phyloP scores from a whole-genome alignment of 352 stramenopile species.

The Phytophthora boehmeriae region DNA sequence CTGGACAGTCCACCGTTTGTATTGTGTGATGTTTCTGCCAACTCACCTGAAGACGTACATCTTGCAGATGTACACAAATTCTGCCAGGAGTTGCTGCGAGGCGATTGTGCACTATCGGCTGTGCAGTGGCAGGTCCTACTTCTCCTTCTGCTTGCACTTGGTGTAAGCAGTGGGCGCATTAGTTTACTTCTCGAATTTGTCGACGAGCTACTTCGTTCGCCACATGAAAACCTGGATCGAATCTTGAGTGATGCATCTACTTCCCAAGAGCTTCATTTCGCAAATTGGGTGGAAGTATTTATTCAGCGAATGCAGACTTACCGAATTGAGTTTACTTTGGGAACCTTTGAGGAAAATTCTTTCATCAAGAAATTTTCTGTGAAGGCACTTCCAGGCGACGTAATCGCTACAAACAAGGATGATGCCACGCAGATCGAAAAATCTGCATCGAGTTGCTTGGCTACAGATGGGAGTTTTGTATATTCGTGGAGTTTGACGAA shows the following conservation, averaged over 20 bases:
- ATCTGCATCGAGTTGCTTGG: conserved; percentile 33
- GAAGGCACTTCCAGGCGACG: conserved; percentile 41
- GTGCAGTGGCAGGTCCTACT: conserved; percentile 43
- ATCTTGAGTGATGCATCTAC: not conserved
- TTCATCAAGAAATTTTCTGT: conserved; percentile 55
- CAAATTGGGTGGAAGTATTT: conserved; percentile 44
- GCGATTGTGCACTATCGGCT: not conserved
- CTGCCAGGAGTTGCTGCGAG: conserved; percentile 41
- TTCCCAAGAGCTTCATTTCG: conserved; percentile 39
- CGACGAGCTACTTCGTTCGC: conserved; percentile 26
- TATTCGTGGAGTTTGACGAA: conserved; percentile 58
- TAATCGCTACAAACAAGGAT: not conserved
- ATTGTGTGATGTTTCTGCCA: conserved; percentile 30
- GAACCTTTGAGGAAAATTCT: conserved; percentile 46
- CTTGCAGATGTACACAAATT: conserved; percentile 59
- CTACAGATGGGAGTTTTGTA: conserved; percentile 69
- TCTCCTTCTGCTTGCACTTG: conserved; percentile 58
- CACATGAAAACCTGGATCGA: conserved; percentile 3
- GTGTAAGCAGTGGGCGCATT: conserved; percentile 58
- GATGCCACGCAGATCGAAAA: not conserved
- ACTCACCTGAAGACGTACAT: conserved; percentile 40
- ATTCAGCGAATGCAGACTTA: conserved; percentile 57
- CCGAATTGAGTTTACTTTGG: conserved; percentile 56
- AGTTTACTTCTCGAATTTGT: conserved; percentile 63
- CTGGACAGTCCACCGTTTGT: conserved; percentile 64